Evolutionary conservation across 805 yeast genomes (phyloP), one percentile per base, ranked within the genome.

Genomic region (Saccharomyces paradoxus): DNA sequence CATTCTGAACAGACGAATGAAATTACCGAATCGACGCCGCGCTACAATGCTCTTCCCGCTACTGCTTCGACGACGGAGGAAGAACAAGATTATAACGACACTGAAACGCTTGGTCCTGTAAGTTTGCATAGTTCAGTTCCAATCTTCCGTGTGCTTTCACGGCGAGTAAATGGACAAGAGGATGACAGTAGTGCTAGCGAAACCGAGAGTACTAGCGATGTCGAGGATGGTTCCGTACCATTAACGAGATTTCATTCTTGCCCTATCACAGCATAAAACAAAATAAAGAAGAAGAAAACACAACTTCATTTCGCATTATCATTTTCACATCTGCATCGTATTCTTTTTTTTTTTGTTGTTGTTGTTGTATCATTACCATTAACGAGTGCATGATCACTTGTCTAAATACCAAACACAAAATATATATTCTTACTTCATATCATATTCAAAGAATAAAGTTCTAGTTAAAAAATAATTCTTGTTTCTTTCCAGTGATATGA

Each of bases 121-220:
- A 10, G 12, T 17, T 37, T 37, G 44, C 4, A 37, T 17, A 17
- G 44, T 8, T n/a, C 44, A 17, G 7, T 17, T 24, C 44, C 44
- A n/a, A 37, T 37, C 13, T 37, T 37, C 44, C 44, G 44, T 17
- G 44, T 37, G 17, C 44, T 37, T 2, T 37, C 44, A 3, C 44
- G 24, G 6, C 24, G 24, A 12, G 17, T 1, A 37, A 37, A 17
- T 17, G 44, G 12, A 8, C 44, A 37, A 17, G 44, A 37, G 3
- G 44, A 8, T 37, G 44, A 17, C 13, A 37, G 41, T 37, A 37
- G 22, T n/a, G 7, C 41, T n/a, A 55, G 58, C 46, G 54, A 47
- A 46, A 62, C 57, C 52, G 65, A 62, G 21, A 56, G 57, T 31
- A 63, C 57, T 12, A 55, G 56, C 44, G 57, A 55, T 44, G 50